These are phyloP conservation scores for Nicotiana tomentosiformis DNA, from an alignment of 257 asterid genomes.

Conservation along the genomic window DNA sequence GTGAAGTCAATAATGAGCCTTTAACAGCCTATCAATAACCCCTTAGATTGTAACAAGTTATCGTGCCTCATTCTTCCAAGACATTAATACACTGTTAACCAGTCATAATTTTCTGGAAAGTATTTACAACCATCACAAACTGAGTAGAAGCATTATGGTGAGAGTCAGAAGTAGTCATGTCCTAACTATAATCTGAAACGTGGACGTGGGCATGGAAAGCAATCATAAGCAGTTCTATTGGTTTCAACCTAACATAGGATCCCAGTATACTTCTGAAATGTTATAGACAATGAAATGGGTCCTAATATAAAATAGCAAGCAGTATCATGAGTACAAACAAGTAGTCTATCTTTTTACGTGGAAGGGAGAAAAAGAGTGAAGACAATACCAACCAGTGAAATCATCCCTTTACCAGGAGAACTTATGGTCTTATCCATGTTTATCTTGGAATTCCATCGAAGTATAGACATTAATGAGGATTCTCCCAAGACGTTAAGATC, in stretches of 20 bases:
- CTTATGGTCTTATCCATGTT: constrained; percentile 79
- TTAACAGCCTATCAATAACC: not conserved
- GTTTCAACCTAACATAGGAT: not conserved
- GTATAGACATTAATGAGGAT: constrained; percentile 58
- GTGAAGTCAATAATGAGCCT: not conserved
- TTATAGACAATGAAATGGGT: not conserved
- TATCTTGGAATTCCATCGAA: constrained; percentile 80
- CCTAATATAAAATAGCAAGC: not conserved
- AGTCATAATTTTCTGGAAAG: not conserved
- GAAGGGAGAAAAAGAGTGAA: not conserved
- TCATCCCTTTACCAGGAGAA: constrained; percentile 64
- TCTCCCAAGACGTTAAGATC: constrained; percentile 55
- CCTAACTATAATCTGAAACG: not conserved
- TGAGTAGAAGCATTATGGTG: not conserved
- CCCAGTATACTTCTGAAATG: not conserved
- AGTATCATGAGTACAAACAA: not conserved
- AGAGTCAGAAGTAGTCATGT: not conserved
- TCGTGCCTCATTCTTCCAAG: not conserved
- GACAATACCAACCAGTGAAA: constrained; percentile 61
- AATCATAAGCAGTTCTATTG: not conserved
- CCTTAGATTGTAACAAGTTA: not conserved
- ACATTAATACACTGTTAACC: not conserved
- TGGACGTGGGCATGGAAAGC: not conserved
- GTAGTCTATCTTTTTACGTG: not conserved
- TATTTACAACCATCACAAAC: not conserved